Evolutionary conservation across 2,329 filamentous ascomycete genomes (phyloP).

Genomic region (Juglanconis sp.): DNA sequence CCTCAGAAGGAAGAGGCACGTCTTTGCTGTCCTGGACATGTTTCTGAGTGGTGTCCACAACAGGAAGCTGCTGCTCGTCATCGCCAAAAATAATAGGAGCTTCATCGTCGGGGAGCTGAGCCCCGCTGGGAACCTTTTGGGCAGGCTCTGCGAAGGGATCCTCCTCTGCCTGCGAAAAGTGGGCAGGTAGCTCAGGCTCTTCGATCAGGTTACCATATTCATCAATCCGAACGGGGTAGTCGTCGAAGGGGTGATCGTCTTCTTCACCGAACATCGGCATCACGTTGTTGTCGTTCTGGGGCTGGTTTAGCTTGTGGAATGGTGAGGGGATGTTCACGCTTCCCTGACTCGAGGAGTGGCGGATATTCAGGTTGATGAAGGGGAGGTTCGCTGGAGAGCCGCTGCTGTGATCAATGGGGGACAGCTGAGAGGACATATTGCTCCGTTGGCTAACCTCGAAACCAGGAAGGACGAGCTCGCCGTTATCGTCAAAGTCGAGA

Average conservation of each 20-base stretch:
- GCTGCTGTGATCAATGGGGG: constrained; percentile 35
- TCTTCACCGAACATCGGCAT: constrained; percentile 33
- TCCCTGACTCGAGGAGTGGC: constrained; percentile 18
- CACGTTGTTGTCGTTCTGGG: constrained; percentile 26
- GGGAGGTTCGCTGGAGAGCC: constrained; percentile 26
- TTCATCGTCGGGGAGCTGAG: constrained; percentile 11
- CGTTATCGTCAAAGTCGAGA: constrained; percentile 44
- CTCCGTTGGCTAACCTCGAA: constrained; percentile 34
- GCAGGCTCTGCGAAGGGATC: neutral
- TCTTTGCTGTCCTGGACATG: neutral
- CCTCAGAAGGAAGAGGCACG: constrained; percentile 7
- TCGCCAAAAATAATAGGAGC: constrained; percentile 16
- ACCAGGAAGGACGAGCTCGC: constrained; percentile 27
- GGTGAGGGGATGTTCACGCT: constrained; percentile 18
- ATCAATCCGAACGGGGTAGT: constrained; percentile 49
- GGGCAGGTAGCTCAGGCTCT: constrained; percentile 42
- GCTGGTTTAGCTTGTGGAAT: constrained; percentile 19
- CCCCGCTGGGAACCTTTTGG: neutral
- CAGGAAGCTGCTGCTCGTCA: constrained; percentile 28
- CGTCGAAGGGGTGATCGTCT: constrained; percentile 35
- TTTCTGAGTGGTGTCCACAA: neutral
- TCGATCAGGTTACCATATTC: constrained; percentile 49
- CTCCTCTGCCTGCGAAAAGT: constrained; percentile 26
- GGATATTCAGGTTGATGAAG: constrained; percentile 18
- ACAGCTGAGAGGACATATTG: constrained; percentile 42